These are phyloP conservation scores for Saccharum officinarum DNA, from an alignment of 176 grass and related monocot genomes.

Conservation along the genomic window DNA sequence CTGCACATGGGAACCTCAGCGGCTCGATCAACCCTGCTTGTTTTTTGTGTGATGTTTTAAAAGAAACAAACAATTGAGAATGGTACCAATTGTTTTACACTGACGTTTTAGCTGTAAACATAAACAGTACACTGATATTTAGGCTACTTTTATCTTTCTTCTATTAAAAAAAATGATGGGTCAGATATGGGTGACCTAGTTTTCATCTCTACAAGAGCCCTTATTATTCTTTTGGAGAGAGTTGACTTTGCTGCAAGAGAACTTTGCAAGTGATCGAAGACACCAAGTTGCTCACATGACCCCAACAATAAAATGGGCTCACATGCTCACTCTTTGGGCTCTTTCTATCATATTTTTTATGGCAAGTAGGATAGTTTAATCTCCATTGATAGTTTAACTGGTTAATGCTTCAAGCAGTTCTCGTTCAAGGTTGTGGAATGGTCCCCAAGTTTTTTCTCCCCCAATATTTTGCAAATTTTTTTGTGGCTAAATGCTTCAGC, in stretches of 20 bases:
- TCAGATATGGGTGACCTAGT: background rate
- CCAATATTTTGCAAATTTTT: background rate
- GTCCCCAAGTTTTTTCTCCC: background rate
- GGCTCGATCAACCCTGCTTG: background rate
- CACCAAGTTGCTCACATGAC: conserved; percentile 38
- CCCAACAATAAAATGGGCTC: background rate
- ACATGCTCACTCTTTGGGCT: conserved; percentile 15
- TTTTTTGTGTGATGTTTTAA: conserved; percentile 18
- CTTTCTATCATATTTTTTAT: background rate
- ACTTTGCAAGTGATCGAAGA: background rate
- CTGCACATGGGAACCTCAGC: conserved; percentile 31
- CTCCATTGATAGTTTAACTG: background rate
- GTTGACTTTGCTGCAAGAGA: conserved; percentile 38
- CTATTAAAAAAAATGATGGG: background rate
- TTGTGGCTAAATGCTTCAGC: background rate
- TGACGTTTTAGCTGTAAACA: background rate
- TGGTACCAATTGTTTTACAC: background rate
- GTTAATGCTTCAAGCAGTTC: background rate
- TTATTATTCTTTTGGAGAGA: background rate
- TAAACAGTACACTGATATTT: background rate
- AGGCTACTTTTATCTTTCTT: background rate
- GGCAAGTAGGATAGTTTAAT: background rate
- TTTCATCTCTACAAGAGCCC: conserved; percentile 10
- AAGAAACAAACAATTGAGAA: background rate
- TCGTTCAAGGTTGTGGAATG: background rate